A percentile compares a stretch with the other conserved stretches of the same genome.
Conservation (phyloP, 2,329 filamentous ascomycete species). For the Fusarium nanum region DNA sequence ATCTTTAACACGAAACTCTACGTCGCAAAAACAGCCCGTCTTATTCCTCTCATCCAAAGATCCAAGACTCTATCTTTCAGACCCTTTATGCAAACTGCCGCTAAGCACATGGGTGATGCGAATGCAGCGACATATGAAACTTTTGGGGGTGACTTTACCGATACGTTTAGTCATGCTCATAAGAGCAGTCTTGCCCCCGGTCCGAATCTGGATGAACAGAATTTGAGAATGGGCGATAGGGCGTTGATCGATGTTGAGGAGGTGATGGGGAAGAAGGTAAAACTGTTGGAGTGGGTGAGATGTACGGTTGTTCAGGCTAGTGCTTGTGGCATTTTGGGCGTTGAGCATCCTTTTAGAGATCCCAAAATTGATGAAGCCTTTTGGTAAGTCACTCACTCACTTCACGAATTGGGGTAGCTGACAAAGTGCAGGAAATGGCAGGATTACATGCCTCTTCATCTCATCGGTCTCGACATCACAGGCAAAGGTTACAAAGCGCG, state of each 20-base stretch:
- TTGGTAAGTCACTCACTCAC: constrained; percentile 14
- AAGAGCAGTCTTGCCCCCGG: constrained; percentile 22
- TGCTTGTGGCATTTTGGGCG: constrained; percentile 35
- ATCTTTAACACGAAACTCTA: constrained; percentile 48
- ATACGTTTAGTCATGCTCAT: constrained; percentile 27
- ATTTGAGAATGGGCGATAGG: constrained; percentile 31
- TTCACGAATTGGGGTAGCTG: too few species aligned
- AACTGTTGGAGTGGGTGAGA: constrained; percentile 17
- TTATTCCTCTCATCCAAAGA: constrained; percentile 45
- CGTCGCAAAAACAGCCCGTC: constrained; percentile 42
- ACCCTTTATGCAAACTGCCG: constrained; percentile 43
- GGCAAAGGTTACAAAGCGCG: constrained; percentile 33
- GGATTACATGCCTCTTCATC: constrained; percentile 22
- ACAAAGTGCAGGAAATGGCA: constrained; percentile 30
- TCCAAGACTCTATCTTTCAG: constrained; percentile 45
- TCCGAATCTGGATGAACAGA: constrained; percentile 28
- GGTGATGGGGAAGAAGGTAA: background rate
- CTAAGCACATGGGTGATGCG: constrained; percentile 28
- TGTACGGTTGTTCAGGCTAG: constrained; percentile 36
- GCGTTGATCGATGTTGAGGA: constrained; percentile 11
- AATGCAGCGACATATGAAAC: constrained; percentile 9
- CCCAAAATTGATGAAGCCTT: constrained; percentile 28
- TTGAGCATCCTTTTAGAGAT: constrained; percentile 33
- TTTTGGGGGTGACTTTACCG: constrained; percentile 27
- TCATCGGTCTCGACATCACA: constrained; percentile 20